These are phyloP conservation scores for Sarocladium oryzae DNA, from an alignment of 2,329 filamentous ascomycete species.

Conservation along the genomic window DNA sequence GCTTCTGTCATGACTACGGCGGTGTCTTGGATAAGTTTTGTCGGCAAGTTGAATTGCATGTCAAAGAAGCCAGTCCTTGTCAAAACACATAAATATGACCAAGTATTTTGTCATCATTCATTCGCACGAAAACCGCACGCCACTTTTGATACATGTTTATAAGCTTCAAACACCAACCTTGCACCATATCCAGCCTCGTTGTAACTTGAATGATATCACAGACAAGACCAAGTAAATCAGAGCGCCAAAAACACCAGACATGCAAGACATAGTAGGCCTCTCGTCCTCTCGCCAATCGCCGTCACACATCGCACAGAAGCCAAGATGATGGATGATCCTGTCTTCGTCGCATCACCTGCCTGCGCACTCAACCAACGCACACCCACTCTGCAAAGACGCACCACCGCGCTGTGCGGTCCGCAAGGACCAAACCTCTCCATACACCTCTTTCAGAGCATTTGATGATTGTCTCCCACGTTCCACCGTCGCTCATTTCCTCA, in stretches of 20 bases:
- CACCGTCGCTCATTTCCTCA: constrained; percentile 61
- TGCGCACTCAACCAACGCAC: constrained; percentile 36
- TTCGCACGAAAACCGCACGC: not conserved
- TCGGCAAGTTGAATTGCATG: too few relatives aligned
- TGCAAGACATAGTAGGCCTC: not conserved
- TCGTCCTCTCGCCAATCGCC: not conserved
- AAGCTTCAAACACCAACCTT: not conserved
- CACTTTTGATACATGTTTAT: constrained; percentile 4
- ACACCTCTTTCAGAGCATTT: constrained; percentile 78
- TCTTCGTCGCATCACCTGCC: not conserved
- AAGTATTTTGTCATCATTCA: constrained; percentile 1
- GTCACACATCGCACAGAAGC: not conserved
- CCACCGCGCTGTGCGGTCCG: constrained; percentile 78
- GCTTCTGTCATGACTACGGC: constrained; percentile 32
- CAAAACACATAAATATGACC: too few relatives aligned
- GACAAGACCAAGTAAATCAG: not conserved
- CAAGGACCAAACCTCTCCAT: constrained; percentile 76
- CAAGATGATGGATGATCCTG: not conserved
- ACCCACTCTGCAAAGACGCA: constrained; percentile 90
- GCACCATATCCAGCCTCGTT: not conserved
- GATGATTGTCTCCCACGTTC: constrained; percentile 83
- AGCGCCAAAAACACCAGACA: constrained; percentile 6
- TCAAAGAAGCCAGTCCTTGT: too few relatives aligned
- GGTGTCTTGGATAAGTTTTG: constrained; percentile 34
- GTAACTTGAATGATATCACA: not conserved